Conservation (phyloP, 495 filamentous ascomycete genomes). For the Aspergillus sclerotioniger region DNA sequence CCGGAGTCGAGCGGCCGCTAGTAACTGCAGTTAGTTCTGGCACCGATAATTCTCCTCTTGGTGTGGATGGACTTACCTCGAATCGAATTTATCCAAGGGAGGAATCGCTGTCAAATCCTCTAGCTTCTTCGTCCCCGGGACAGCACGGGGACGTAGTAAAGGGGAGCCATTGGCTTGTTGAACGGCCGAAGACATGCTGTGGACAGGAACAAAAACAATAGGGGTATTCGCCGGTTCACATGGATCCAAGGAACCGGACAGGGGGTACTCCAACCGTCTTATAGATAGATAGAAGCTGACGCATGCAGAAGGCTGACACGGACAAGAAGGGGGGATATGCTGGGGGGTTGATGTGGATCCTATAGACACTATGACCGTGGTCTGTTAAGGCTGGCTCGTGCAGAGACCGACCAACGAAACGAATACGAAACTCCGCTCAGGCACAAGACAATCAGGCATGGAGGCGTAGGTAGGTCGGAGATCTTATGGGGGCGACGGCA, state of each 20-base stretch:
- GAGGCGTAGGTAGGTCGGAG: not conserved
- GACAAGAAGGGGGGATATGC: not conserved
- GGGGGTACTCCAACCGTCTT: not conserved
- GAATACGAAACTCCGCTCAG: not conserved
- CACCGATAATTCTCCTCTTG: not conserved
- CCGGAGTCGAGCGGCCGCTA: constrained; percentile 85
- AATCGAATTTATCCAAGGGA: constrained; percentile 30
- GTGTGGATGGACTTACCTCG: constrained; percentile 25
- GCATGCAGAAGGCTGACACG: not conserved
- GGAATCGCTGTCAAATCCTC: constrained; percentile 25
- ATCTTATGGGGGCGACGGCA: no score
- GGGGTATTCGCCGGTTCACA: constrained; percentile 9
- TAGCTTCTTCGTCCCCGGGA: constrained; percentile 23
- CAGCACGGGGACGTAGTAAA: constrained; percentile 33
- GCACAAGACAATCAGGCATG: not conserved
- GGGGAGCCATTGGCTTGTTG: constrained; percentile 27
- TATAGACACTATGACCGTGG: constrained; percentile 1
- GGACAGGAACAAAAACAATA: constrained; percentile 14
- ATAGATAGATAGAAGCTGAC: not conserved
- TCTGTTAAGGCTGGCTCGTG: constrained; percentile 2
- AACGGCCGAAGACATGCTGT: constrained; percentile 38
- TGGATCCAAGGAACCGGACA: not conserved
- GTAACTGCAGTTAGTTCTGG: constrained; percentile 3
- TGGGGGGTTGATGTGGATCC: constrained; percentile 3
- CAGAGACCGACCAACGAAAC: constrained; percentile 1